Evolutionary conservation across 1,284 basidiomycete species (phyloP), one percentile per base, ranked within the genome.

Genomic region (Ceratobasidium sp.): DNA sequence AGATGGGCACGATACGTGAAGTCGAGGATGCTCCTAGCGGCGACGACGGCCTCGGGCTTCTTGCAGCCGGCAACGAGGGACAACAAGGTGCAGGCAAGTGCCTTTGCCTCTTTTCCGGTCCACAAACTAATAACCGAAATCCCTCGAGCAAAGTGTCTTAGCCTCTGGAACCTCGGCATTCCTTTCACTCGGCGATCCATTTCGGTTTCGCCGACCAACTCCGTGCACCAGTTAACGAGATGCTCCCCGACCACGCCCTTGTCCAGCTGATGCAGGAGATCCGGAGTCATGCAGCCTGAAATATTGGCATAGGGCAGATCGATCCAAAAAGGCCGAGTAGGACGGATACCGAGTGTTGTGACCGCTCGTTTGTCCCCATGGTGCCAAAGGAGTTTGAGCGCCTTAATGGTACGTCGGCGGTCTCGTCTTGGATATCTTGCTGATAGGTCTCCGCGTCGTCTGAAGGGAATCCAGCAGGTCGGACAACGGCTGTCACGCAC

Each of bases 171-270:
- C 10, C 68, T n/a, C 2, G 82, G 79, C n/a, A 82, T 66, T 2
- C 72, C 28, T 18, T 49, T 39, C 53, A 82, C 81, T 0, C 81
- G 80, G 0, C 58, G 67, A 61, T 84, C 82, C 0, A 84, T 13
- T 23, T 83, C 82, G 4, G 39, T 58, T 2, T 77, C 68, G 2
- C 78, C 79, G 0, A 79, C 71, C 0, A 78, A 9, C 0, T 10
- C 33, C 0, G 51, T 79, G 12, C 63, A 81, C 84, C 85, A 85
- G 18, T 81, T 71, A 2, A 84, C 80, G 12, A 85, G 66, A 68
- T 85, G 84, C 51, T 83, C 82, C 13, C 82, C 81, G 76, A 85
- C 83, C 2, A 84, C 80, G 1, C 85, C 83, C 72, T 85, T 83
- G 79, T 84, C 82, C 0, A 84, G 77, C 73, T 85, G 83, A 76